Evolutionary conservation across 2,329 filamentous ascomycete genomes (phyloP).

Genomic region (Ophiostoma perfectum): DNA sequence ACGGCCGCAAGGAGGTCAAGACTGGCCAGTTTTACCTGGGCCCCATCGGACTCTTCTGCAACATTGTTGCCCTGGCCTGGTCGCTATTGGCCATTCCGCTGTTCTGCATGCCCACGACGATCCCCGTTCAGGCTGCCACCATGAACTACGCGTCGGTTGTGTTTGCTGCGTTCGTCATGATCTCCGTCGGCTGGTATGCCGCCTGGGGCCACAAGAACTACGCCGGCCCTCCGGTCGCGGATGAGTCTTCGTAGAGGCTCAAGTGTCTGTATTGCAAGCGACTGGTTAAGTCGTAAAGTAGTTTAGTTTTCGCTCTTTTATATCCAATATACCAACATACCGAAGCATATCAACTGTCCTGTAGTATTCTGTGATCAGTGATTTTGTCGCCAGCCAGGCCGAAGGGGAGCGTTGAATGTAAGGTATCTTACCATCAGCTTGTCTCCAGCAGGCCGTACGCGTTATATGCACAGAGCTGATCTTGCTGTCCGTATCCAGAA

Average conservation of each 20-base stretch:
- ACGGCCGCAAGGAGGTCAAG: constrained; percentile 12
- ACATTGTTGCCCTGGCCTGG: constrained; percentile 11
- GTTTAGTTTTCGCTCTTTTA: background rate
- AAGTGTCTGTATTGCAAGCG: background rate
- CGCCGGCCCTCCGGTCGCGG: constrained; percentile 3
- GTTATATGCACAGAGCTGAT: too few relatives aligned
- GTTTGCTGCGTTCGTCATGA: constrained; percentile 8
- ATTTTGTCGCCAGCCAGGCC: too few relatives aligned
- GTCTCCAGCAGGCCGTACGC: too few relatives aligned
- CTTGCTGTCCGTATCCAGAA: background rate
- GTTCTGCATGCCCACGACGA: constrained; percentile 14
- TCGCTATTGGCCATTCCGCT: constrained; percentile 13
- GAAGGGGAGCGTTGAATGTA: too few relatives aligned
- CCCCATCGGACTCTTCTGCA: constrained; percentile 9
- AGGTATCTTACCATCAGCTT: too few relatives aligned
- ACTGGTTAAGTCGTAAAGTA: background rate
- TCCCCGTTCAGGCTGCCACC: constrained; percentile 3
- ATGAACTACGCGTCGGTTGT: constrained; percentile 16
- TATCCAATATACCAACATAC: constrained; percentile 9
- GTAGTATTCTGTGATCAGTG: too few relatives aligned
- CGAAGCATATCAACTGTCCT: background rate
- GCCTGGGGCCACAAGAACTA: constrained; percentile 15
- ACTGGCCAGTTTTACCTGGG: constrained; percentile 11
- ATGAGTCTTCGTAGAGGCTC: constrained; percentile 7
- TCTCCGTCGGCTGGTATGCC: constrained; percentile 12